Percentiles rank a stretch among this genome's conserved stretches.
These are phyloP conservation scores for Populus davidiana DNA, from an alignment of 345 rosid genomes.

Conservation along the genomic window DNA sequence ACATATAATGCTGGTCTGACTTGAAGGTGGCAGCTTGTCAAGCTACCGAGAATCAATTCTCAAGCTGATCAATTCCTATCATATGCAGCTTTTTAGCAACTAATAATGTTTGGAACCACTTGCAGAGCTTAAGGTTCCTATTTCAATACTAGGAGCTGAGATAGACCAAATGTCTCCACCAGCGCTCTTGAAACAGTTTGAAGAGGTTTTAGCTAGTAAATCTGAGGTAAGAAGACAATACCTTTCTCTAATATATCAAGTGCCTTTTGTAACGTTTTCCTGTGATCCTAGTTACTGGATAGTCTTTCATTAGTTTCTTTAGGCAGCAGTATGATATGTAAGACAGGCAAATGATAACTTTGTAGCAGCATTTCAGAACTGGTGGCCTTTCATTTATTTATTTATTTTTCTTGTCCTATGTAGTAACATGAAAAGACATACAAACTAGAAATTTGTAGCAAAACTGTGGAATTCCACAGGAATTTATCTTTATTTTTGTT, in stretches of 20 bases:
- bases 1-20: not conserved
- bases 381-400: no score
- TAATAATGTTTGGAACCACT: not conserved
- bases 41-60: not conserved
- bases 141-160: slow-evolving; percentile 44
- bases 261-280: not conserved
- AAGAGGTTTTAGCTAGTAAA: slow-evolving; percentile 33
- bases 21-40: not conserved
- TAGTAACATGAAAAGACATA: no score
- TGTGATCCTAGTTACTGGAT: no score
- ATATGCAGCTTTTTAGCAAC: not conserved
- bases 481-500: no score
- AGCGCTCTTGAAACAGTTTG: slow-evolving; percentile 40
- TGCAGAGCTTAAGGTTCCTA: slow-evolving; percentile 40
- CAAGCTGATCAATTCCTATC: not conserved
- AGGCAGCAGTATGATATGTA: not conserved
- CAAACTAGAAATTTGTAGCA: no score
- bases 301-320: not conserved
- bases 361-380: no score
- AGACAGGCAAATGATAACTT: no score
- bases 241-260: not conserved
- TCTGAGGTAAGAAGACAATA: slow-evolving; percentile 29
- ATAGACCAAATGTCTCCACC: slow-evolving; percentile 40
- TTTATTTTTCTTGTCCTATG: no score
- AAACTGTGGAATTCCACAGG: no score